phyloP scores from a whole-genome alignment of 2,329 filamentous ascomycete species.

The Beauveria bassiana region DNA sequence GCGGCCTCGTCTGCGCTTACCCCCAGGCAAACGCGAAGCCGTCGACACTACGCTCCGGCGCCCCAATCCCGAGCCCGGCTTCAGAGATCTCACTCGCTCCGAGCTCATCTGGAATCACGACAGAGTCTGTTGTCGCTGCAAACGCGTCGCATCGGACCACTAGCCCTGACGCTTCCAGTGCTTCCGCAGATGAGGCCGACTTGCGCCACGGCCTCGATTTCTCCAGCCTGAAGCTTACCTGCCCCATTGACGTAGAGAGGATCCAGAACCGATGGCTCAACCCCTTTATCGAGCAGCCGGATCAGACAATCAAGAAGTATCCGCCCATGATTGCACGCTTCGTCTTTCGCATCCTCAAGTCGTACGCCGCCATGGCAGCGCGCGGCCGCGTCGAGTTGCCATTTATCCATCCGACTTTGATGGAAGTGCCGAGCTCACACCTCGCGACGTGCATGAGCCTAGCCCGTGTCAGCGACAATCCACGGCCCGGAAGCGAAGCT shows the following conservation, averaged over 20 bases:
- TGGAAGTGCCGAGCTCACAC: background rate
- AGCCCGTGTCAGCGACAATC: background rate
- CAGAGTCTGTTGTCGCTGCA: background rate
- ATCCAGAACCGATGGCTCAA: slow-evolving; percentile 8
- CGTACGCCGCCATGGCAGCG: slow-evolving; percentile 7
- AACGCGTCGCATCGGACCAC: background rate
- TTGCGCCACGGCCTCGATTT: background rate
- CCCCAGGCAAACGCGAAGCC: background rate
- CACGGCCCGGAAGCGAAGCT: background rate
- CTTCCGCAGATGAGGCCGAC: background rate
- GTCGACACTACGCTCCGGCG: background rate
- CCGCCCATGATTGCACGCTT: background rate
- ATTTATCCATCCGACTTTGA: background rate
- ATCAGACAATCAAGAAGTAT: background rate
- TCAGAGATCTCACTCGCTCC: background rate
- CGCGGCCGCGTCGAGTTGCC: background rate
- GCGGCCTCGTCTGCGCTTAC: background rate
- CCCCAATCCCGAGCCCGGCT: background rate
- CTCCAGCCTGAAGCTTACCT: background rate
- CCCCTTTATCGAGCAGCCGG: background rate
- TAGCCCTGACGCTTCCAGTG: background rate
- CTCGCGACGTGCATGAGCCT: slow-evolving; percentile 5
- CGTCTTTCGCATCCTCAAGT: slow-evolving; percentile 2
- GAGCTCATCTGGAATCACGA: background rate
- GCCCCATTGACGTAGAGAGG: slow-evolving; percentile 2